phyloP scores from a whole-genome alignment of 495 filamentous ascomycete species.

The Monascus purpureus region DNA sequence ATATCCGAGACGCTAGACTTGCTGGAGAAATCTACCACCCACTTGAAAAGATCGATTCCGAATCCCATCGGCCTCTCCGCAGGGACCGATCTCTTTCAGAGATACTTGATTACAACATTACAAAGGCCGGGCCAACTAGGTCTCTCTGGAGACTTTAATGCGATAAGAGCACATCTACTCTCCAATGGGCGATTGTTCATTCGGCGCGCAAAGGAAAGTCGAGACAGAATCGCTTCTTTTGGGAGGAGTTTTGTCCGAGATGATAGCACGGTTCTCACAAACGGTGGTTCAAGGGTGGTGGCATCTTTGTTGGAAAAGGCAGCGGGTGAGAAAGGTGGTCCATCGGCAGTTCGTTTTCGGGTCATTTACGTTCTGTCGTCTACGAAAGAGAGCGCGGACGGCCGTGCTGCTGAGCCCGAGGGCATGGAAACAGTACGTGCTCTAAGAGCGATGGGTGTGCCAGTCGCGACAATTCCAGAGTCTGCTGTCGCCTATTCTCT shows the following conservation, averaged over 20 bases:
- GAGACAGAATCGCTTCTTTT: slow-evolving; percentile 66
- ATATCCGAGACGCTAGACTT: slow-evolving; percentile 87
- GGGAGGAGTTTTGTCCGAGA: slow-evolving; percentile 67
- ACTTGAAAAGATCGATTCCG: slow-evolving; percentile 57
- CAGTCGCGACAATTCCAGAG: slow-evolving; percentile 71
- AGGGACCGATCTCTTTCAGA: slow-evolving; percentile 90
- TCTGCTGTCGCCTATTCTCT: slow-evolving; percentile 77
- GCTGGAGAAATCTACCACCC: slow-evolving; percentile 56
- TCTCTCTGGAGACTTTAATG: slow-evolving; percentile 57
- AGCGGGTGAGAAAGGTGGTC: slow-evolving; percentile 45
- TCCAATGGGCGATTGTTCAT: slow-evolving; percentile 77
- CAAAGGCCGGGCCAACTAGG: slow-evolving; percentile 39
- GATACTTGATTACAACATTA: slow-evolving; percentile 68
- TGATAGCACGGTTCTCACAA: slow-evolving; percentile 67
- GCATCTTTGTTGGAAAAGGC: slow-evolving; percentile 60
- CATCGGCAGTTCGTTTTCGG: slow-evolving; percentile 51
- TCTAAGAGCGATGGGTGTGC: slow-evolving; percentile 59
- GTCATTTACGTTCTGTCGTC: slow-evolving; percentile 64
- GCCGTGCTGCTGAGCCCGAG: slow-evolving; percentile 32
- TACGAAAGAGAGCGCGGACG: slow-evolving; percentile 15
- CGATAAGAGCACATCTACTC: slow-evolving; percentile 67
- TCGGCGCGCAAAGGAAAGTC: slow-evolving; percentile 67
- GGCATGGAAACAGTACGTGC: slow-evolving; percentile 48
- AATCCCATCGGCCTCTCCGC: slow-evolving; percentile 86
- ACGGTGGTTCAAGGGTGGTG: slow-evolving; percentile 75